phyloP scores from a whole-genome alignment of 2,329 filamentous ascomycete genomes.

The Aspergillus texensis region DNA sequence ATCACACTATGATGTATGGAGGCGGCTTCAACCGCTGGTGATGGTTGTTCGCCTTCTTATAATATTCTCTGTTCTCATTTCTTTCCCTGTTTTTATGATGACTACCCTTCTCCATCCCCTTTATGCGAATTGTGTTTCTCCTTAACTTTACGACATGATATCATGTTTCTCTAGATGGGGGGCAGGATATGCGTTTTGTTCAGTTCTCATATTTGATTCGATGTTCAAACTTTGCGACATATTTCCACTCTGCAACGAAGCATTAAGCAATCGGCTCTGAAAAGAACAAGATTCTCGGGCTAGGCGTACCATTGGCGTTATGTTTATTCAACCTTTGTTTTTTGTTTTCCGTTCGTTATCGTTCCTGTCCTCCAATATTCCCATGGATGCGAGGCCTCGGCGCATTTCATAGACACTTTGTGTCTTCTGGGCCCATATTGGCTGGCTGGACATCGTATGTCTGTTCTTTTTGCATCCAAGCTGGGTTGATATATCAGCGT shows the following conservation, averaged over 20 bases:
- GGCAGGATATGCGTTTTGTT: slow-evolving; percentile 28
- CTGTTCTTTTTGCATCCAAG: slow-evolving; percentile 40
- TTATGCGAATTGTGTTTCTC: slow-evolving; percentile 23
- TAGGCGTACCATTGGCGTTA: slow-evolving; percentile 39
- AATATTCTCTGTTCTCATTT: slow-evolving; percentile 11
- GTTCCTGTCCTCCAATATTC: slow-evolving; percentile 7
- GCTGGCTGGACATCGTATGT: slow-evolving; percentile 35
- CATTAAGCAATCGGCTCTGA: slow-evolving; percentile 39
- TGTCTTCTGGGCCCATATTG: slow-evolving; percentile 35
- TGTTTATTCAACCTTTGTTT: slow-evolving; percentile 28
- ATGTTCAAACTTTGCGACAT: slow-evolving; percentile 28
- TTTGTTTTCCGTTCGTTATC: slow-evolving; percentile 19
- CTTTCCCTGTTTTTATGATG: slow-evolving; percentile 23
- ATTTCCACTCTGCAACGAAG: slow-evolving; percentile 31
- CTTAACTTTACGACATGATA: slow-evolving; percentile 37
- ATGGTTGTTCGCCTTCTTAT: slow-evolving; percentile 30
- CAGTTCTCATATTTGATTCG: slow-evolving; percentile 23
- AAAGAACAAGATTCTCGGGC: slow-evolving; percentile 34
- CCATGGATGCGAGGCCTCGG: slow-evolving; percentile 32
- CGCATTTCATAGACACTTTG: slow-evolving; percentile 38
- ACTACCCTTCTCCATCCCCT: slow-evolving; percentile 27
- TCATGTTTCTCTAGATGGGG: slow-evolving; percentile 30
- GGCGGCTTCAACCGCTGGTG: slow-evolving; percentile 71
- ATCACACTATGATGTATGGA: slow-evolving; percentile 76
- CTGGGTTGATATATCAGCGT: slow-evolving; percentile 40